A percentile compares a stretch with the other conserved stretches of the same genome.
Conservation (phyloP, 2,329 filamentous ascomycete genomes). For the Lanzia echinophila region DNA sequence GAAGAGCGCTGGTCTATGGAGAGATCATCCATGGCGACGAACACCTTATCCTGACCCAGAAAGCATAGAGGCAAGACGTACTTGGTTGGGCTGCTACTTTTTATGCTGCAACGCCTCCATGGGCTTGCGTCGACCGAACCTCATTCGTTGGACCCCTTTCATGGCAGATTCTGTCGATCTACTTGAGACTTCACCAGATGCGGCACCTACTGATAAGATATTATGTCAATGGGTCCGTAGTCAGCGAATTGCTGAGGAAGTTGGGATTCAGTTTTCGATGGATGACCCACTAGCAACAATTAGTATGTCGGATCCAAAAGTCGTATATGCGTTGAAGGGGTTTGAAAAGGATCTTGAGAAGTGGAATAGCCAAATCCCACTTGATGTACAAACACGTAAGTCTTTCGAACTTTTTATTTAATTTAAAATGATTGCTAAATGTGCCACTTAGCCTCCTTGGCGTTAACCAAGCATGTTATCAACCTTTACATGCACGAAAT, state of each 20-base stretch:
- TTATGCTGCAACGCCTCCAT: slow-evolving; percentile 37
- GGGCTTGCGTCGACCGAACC: slow-evolving; percentile 38
- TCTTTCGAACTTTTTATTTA: neutral
- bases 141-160: slow-evolving; percentile 38
- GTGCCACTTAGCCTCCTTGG: slow-evolving; percentile 36
- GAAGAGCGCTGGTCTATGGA: slow-evolving; percentile 37
- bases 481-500: slow-evolving; percentile 55
- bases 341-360: slow-evolving; percentile 47
- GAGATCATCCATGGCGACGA: slow-evolving; percentile 38
- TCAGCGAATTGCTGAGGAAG: slow-evolving; percentile 47
- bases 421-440: slow-evolving; percentile 7
- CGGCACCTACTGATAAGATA: slow-evolving; percentile 34
- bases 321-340: slow-evolving; percentile 47
- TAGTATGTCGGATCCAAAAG: slow-evolving; percentile 46
- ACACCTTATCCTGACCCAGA: slow-evolving; percentile 30
- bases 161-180: slow-evolving; percentile 39
- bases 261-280: slow-evolving; percentile 50
- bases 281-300: slow-evolving; percentile 35
- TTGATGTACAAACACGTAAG: slow-evolving; percentile 31
- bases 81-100: slow-evolving; percentile 32
- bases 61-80: slow-evolving; percentile 29
- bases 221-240: slow-evolving; percentile 38
- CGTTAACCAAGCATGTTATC: slow-evolving; percentile 45
- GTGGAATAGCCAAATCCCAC: slow-evolving; percentile 38
- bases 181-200: slow-evolving; percentile 36